Percentiles rank a stretch among this genome's conserved stretches.
Evolutionary conservation across 2,329 filamentous ascomycete genomes (phyloP).

Genomic region (Exophiala sideris): DNA sequence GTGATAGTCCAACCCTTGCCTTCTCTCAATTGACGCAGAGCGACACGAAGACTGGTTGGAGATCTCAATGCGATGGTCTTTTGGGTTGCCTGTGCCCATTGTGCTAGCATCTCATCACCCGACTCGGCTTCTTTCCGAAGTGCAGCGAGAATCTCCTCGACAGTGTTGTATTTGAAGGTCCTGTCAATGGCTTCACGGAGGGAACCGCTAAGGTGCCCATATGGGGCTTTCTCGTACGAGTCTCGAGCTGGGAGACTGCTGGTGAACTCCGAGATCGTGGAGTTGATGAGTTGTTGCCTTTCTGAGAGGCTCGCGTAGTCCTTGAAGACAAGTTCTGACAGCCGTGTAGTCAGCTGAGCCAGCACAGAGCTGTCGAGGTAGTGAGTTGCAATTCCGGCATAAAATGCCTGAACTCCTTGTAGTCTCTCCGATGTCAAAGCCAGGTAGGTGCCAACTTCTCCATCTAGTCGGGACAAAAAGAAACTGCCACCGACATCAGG

Average conservation of each 20-base stretch:
- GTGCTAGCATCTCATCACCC: constrained; percentile 51
- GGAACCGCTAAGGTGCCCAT: constrained; percentile 58
- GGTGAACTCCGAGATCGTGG: constrained; percentile 86
- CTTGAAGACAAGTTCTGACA: constrained; percentile 83
- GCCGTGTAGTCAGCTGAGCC: constrained; percentile 73
- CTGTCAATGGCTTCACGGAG: constrained; percentile 80
- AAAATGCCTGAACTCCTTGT: constrained; percentile 80
- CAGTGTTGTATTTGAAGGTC: constrained; percentile 66
- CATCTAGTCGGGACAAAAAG: constrained; percentile 87
- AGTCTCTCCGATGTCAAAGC: constrained; percentile 85
- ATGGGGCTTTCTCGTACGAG: constrained; percentile 52
- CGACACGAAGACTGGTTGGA: constrained; percentile 81
- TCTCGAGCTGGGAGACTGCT: constrained; percentile 68
- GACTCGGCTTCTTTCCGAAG: constrained; percentile 51
- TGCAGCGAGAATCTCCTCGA: constrained; percentile 68
- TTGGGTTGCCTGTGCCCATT: constrained; percentile 78
- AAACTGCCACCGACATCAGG: constrained; percentile 96
- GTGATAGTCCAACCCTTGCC: constrained; percentile 74
- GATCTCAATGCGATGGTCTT: constrained; percentile 73
- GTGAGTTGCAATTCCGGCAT: constrained; percentile 89
- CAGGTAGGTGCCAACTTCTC: constrained; percentile 83
- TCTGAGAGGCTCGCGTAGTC: constrained; percentile 65
- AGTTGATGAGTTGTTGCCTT: constrained; percentile 71
- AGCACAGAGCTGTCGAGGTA: constrained; percentile 90
- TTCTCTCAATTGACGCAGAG: constrained; percentile 76